phyloP scores from a whole-genome alignment of 2,329 filamentous ascomycete species.

The Aspergillus sp. region DNA sequence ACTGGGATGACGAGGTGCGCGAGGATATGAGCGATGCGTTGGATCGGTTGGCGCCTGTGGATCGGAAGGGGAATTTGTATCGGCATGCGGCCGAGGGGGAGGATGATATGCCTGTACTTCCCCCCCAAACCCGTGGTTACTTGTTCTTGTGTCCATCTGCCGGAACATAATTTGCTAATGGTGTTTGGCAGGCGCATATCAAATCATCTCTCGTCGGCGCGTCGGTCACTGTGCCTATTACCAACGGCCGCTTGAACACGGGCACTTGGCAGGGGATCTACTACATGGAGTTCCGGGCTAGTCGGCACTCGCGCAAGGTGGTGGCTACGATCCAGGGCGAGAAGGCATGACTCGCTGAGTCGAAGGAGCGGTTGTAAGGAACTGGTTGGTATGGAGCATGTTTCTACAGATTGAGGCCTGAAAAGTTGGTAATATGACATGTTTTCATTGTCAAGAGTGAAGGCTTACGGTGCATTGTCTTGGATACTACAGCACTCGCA shows the following conservation, averaged over 20 bases:
- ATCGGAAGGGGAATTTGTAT: conserved; percentile 68
- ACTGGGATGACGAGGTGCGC: conserved; percentile 77
- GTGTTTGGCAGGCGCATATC: conserved; percentile 64
- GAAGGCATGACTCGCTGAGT: conserved; percentile 35
- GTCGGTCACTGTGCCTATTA: conserved; percentile 84
- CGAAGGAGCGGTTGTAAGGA: conserved; percentile 5
- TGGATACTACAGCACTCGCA: too few species aligned
- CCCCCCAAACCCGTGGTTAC: background rate
- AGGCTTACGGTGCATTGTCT: too few species aligned
- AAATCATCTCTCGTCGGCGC: conserved; percentile 85
- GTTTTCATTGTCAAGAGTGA: too few species aligned
- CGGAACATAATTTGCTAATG: background rate
- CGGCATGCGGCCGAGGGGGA: conserved; percentile 75
- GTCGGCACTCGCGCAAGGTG: conserved; percentile 69
- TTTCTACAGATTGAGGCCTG: too few species aligned
- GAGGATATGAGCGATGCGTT: conserved; percentile 89
- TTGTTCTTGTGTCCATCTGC: background rate
- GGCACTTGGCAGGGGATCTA: conserved; percentile 68
- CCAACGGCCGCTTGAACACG: conserved; percentile 65
- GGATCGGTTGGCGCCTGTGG: conserved; percentile 80
- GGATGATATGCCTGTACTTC: conserved; percentile 81
- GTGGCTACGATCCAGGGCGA: conserved; percentile 94
- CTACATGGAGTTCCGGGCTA: conserved; percentile 80
- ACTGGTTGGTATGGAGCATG: too few species aligned
- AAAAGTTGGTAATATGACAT: too few species aligned